phyloP scores from a whole-genome alignment of 306 rosid genomes.

The Inga leiocalycina region DNA sequence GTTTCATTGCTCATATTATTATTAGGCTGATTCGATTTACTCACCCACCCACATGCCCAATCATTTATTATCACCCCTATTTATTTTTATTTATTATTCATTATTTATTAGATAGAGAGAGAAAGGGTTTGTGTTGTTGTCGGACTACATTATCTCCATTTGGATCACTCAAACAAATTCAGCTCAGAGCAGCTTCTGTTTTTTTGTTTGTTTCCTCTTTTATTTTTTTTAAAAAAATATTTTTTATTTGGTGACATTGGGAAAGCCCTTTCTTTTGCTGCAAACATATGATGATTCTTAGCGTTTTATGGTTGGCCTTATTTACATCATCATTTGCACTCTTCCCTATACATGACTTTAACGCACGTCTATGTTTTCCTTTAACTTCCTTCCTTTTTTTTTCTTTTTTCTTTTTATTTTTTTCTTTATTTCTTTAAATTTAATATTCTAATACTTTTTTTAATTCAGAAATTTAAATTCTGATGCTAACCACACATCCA shows the following conservation, averaged over 20 bases:
- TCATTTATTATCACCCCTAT: conserved; percentile 33
- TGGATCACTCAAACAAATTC: background rate
- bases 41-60: conserved; percentile 41
- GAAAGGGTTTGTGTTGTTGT: background rate
- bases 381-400: background rate
- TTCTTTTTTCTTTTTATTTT: no score
- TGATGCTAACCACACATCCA: no score
- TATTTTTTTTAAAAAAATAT: no score
- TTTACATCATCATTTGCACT: background rate
- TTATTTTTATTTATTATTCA: background rate
- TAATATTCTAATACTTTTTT: background rate
- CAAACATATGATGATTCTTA: background rate
- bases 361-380: background rate
- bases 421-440: background rate
- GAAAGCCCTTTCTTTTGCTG: background rate
- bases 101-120: no score
- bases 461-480: no score
- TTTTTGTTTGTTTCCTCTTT: background rate
- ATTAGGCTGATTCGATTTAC: background rate
- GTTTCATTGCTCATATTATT: background rate
- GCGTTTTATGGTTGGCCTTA: background rate
- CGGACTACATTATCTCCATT: background rate
- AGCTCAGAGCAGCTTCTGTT: background rate
- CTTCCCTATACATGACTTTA: background rate
- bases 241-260: background rate